Percentiles rank a stretch among this genome's conserved stretches.
phyloP scores from a whole-genome alignment of 352 stramenopile genomes.

The Phytopythium delawarense region DNA sequence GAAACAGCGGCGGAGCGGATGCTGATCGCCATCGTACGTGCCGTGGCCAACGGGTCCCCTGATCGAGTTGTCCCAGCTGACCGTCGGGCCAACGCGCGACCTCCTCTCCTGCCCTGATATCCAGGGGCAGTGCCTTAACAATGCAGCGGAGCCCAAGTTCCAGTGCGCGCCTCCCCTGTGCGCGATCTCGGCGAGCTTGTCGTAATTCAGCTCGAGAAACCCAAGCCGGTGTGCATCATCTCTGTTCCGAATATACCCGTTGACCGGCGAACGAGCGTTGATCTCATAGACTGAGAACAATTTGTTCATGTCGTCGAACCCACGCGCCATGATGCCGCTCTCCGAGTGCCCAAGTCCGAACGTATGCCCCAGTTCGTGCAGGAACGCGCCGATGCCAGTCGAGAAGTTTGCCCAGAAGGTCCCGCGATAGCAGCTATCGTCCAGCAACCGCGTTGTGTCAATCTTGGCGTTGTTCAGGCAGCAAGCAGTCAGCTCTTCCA shows the following conservation, averaged over 20 bases:
- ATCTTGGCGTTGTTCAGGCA: conserved; percentile 57
- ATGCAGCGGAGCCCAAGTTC: conserved; percentile 46
- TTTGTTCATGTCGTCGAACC: conserved; percentile 74
- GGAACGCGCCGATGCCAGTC: conserved; percentile 56
- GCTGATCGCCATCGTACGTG: conserved; percentile 34
- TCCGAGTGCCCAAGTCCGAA: conserved; percentile 52
- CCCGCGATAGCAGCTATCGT: conserved; percentile 56
- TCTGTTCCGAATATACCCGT: conserved; percentile 30
- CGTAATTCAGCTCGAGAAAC: conserved; percentile 39
- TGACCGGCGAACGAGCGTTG: conserved; percentile 13
- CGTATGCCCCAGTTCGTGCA: conserved; percentile 63
- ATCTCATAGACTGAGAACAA: conserved; percentile 45
- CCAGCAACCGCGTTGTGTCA: conserved; percentile 38
- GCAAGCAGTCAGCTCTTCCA: conserved; percentile 42
- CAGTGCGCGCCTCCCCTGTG: conserved; percentile 38
- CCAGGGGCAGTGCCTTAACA: conserved; percentile 50
- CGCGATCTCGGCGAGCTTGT: conserved; percentile 26
- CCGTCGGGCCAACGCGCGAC: conserved; percentile 27
- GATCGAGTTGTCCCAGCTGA: conserved; percentile 41
- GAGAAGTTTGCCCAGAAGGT: conserved; percentile 66
- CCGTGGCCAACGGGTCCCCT: conserved; percentile 43
- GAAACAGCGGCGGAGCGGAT: background rate
- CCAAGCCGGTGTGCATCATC: conserved; percentile 7
- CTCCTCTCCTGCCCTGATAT: conserved; percentile 32
- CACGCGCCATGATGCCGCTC: conserved; percentile 60